These are phyloP conservation scores for Candida railenensis DNA, from an alignment of 805 yeast genomes.

Conservation along the genomic window DNA sequence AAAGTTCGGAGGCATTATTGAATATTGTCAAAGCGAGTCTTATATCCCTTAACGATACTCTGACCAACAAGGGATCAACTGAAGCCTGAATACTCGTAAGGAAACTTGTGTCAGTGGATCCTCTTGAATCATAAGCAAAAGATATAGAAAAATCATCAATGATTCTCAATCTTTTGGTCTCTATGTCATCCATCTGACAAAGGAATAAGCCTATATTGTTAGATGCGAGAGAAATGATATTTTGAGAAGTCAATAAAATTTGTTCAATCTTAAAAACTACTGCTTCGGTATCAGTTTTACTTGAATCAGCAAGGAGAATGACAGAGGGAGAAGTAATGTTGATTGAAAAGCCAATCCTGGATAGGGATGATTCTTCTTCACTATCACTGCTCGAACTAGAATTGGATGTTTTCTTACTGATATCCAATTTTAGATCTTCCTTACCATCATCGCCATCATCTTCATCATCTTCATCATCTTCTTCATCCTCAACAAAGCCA, in stretches of 20 bases:
- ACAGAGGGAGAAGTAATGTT: slow-evolving; percentile 77
- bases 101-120: slow-evolving; percentile 56
- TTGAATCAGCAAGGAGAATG: slow-evolving; percentile 77
- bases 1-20: slow-evolving; percentile 64
- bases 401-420: background rate
- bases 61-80: slow-evolving; percentile 74
- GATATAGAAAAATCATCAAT: slow-evolving; percentile 88
- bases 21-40: slow-evolving; percentile 73
- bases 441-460: background rate
- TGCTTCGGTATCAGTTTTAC: slow-evolving; percentile 71
- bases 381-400: background rate
- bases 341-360: slow-evolving; percentile 50
- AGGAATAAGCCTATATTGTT: slow-evolving; percentile 85
- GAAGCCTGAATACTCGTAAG: slow-evolving; percentile 67
- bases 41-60: slow-evolving; percentile 86
- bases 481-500: slow-evolving; percentile 15
- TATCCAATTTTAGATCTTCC: background rate
- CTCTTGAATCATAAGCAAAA: slow-evolving; percentile 68
- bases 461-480: slow-evolving; percentile 4
- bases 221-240: slow-evolving; percentile 63
- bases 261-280: slow-evolving; percentile 88
- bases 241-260: slow-evolving; percentile 65
- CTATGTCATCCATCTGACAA: slow-evolving; percentile 67
- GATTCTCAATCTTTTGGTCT: slow-evolving; percentile 64
- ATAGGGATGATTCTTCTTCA: background rate